Evolutionary conservation across 306 rosid genomes (phyloP), one percentile per base, ranked within the genome.

Genomic region (Vigna reflexopilosa): DNA sequence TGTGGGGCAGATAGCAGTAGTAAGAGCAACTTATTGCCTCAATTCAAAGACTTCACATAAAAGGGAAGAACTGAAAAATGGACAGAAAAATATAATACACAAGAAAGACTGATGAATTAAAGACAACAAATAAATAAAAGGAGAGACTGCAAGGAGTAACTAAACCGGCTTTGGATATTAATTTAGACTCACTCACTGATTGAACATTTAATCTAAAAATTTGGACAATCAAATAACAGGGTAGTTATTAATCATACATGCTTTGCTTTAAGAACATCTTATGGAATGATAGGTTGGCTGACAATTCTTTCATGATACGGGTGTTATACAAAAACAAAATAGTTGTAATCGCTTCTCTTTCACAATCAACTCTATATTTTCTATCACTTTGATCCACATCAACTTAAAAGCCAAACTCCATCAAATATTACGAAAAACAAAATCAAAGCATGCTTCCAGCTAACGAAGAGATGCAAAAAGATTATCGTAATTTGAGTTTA

Each of bases 271-370:
- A 66, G 42, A 68, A 22, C 61, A 9, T 55, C 8, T 20, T 4
- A 56, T 44, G 65, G 70, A 69, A 49, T 47, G 75, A 69, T 32
- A 59, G 55, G 77, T 36, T 47, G 52, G 63, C 58, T 19, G 55
- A 36, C 65, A n/a, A 51, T 26, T 51, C 52, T 16, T 61, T 59
- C 16, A 8, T n/a, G 24, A 55, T 20, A 55, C 30, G 16, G 72
- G 36, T 49, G 30, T 61, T 63, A 48, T 13, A 30, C 9, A 30
- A 28, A 28, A 47, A 47, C 32, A 48, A 50, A 65, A 42, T 42
- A 42, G 13, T 42, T 9, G 9, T 10, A 32, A 11, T 66, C 5
- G 66, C 55, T 66, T 66, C 9, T 77, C 55, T 66, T 49, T 32
- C 44, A 69, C 40, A 69, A 28, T n/a, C 48, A 47, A 48, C 26